Base-by-base conservation (phyloP, 371 early-diverging fungal genomes). In the Vairimorpha apis region DNA sequence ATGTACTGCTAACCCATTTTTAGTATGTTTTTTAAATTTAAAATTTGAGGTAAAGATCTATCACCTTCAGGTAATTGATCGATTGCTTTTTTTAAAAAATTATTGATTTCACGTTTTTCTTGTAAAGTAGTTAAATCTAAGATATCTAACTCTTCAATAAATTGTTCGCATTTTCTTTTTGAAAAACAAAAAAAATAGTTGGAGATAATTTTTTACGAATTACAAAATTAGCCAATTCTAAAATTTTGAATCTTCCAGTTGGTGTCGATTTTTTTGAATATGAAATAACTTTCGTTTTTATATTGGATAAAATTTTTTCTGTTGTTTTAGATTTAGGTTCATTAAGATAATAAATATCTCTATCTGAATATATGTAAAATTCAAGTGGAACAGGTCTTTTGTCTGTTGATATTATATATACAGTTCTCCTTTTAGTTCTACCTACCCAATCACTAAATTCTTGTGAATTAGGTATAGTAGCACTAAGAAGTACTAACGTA, bases 381-480 rank as follows among this genome's bases (percentile, higher is more conserved):
- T 96, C 97, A 16, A 98, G 84, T 8, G 97, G 97, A 1, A 97
- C 94, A 14, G 96, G 95, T 43, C 99, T 87, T 81, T 94, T 89
- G 1, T 86, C 79, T 4, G 99, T 98, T 65, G 90, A 91, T 72
- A 98, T 95, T 4, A 98, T 95, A 82, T 93, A 94, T 41, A 96
- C 92, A 74, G 92, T 89, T 80, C 90, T 89, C 80, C 90, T 88
- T 82, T 93, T 95, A 7, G 95, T 96, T 43, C 95, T 89, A 86
- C 95, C 96, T 69, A 98, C 92, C 99, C 99, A 98, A 59, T 92
- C 94, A 25, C 94, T 93, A 87, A 98, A 95, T 82, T 98, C 97
- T 76, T 87, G 86, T 2, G 94, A 91, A 82, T 98, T 98, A n/a
- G 95, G 94, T 12, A 96, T 93, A 10, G 99, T 98, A 0, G 99